Evolutionary conservation across 805 yeast species (phyloP).

Genomic region (Sugiyamaella chiloensis): DNA sequence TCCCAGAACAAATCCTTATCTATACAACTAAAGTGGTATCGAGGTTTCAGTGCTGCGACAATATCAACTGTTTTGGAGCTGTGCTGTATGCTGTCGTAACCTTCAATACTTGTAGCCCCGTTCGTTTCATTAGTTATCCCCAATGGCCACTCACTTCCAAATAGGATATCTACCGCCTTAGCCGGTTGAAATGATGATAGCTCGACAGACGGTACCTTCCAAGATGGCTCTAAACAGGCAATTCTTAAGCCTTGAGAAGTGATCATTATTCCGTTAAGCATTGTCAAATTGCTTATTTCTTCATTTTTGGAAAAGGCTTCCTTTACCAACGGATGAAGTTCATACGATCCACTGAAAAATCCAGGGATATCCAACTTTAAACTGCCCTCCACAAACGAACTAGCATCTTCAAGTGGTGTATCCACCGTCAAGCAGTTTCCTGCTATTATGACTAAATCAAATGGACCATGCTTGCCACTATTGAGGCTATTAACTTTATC

Average conservation of each 20-base stretch:
- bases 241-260: slow-evolving; percentile 14
- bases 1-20: slow-evolving; percentile 39
- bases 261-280: neutral
- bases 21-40: slow-evolving; percentile 62
- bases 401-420: slow-evolving; percentile 17
- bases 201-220: neutral
- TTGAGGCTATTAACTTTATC: slow-evolving; percentile 16
- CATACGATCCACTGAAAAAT: slow-evolving; percentile 6
- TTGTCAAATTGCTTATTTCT: neutral
- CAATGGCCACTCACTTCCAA: slow-evolving; percentile 61
- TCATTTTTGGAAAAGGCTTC: neutral
- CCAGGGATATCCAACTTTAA: slow-evolving; percentile 10
- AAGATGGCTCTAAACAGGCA: neutral
- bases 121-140: slow-evolving; percentile 45
- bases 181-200: neutral
- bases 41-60: slow-evolving; percentile 48
- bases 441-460: slow-evolving; percentile 15
- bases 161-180: slow-evolving; percentile 47
- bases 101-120: neutral
- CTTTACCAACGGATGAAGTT: neutral
- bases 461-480: slow-evolving; percentile 21
- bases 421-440: slow-evolving; percentile 11
- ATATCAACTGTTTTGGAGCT: slow-evolving; percentile 46
- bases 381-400: slow-evolving; percentile 8
- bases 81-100: slow-evolving; percentile 39